Conservation (phyloP, 805 yeast genomes). For the Lipomyces spencermartinsiae region DNA sequence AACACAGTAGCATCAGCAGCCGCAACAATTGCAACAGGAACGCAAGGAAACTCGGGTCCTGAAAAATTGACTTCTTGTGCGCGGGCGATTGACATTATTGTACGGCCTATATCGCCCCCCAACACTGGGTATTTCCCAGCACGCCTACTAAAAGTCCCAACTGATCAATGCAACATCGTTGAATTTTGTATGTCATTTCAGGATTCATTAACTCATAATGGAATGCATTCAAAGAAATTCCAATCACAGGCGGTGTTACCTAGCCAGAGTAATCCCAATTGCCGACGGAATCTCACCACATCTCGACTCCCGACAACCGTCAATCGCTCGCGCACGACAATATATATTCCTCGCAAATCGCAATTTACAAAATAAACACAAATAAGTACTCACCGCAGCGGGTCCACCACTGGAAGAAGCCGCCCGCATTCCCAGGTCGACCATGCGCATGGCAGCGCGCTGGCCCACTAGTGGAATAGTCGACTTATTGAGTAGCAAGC, state of each 20-base stretch:
- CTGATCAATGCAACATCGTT: background rate
- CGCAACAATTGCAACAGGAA: background rate
- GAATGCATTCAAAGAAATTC: background rate
- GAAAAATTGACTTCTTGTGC: background rate
- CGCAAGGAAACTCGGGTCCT: background rate
- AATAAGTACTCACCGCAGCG: slow-evolving; percentile 41
- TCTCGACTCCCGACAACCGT: background rate
- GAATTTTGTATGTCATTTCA: background rate
- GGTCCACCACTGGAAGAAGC: slow-evolving; percentile 46
- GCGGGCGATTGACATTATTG: background rate
- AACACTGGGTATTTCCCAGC: slow-evolving; percentile 3
- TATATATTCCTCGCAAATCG: background rate
- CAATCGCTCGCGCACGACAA: background rate
- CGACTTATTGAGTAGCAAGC: slow-evolving; percentile 29
- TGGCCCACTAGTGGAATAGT: slow-evolving; percentile 40
- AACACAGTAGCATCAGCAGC: background rate
- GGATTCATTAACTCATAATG: background rate
- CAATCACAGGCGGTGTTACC: background rate
- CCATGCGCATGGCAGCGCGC: slow-evolving; percentile 44
- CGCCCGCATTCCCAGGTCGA: slow-evolving; percentile 40
- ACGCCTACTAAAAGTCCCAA: background rate
- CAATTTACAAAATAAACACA: background rate
- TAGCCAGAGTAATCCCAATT: background rate
- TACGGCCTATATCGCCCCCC: background rate
- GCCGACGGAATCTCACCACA: background rate